Percentiles rank a stretch among this genome's conserved stretches.
Conservation (phyloP, 139 green algal genomes). For the Chlorella sorokiniana region DNA sequence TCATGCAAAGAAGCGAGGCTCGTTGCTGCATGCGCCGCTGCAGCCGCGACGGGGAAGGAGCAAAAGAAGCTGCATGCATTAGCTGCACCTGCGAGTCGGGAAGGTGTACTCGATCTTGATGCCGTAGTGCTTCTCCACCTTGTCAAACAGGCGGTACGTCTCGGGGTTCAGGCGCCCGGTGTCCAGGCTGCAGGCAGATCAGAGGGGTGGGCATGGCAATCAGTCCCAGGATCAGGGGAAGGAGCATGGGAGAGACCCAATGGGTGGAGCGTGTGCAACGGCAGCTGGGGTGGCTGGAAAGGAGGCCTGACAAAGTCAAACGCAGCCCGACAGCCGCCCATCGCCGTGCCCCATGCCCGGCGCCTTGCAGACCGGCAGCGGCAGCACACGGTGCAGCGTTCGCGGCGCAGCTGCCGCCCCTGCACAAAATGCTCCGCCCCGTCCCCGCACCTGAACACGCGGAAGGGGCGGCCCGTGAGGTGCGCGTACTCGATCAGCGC, state of each 20-base stretch:
- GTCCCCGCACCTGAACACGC: conserved; percentile 87
- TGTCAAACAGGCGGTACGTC: conserved; percentile 95
- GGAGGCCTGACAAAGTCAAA: too few species aligned
- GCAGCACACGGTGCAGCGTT: too few species aligned
- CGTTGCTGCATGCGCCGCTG: too few species aligned
- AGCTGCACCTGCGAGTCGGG: conserved; percentile 71
- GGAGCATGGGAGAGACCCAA: not conserved
- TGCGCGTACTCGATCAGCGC: conserved; percentile 97
- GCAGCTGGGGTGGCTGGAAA: too few species aligned
- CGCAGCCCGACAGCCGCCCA: too few species aligned
- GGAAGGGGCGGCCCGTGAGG: conserved; percentile 91
- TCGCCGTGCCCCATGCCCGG: too few species aligned
- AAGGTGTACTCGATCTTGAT: conserved; percentile 99
- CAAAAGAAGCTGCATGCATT: not conserved
- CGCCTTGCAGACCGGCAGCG: too few species aligned
- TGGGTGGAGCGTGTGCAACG: too few species aligned
- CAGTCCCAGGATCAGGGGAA: not conserved
- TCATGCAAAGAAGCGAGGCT: too few species aligned
- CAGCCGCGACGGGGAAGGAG: too few species aligned
- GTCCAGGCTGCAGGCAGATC: conserved; percentile 76
- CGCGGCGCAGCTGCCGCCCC: not conserved
- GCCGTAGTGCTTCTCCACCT: conserved; percentile 96
- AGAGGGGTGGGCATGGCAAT: not conserved
- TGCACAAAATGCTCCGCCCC: not conserved
- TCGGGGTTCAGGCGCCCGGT: conserved; percentile 97